A percentile compares a stretch with the other conserved stretches of the same genome.
These are phyloP conservation scores for Peronosclerospora sorghi DNA, from an alignment of 352 stramenopile genomes.

Conservation along the genomic window DNA sequence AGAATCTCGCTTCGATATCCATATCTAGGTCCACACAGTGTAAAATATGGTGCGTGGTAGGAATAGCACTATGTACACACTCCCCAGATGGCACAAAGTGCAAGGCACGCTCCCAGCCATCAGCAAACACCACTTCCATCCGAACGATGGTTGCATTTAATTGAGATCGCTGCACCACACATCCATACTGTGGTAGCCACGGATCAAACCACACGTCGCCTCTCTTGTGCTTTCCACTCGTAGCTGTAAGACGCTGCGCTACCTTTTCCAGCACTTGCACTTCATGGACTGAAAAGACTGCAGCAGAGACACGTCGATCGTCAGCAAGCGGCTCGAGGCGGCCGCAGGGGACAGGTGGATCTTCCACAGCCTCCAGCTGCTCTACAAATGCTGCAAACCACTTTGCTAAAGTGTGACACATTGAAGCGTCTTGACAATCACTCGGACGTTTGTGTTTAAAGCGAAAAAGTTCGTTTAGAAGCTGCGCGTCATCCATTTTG, in stretches of 20 bases:
- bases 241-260: constrained; percentile 1
- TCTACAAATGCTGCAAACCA: constrained; percentile 14
- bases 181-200: constrained; percentile 45
- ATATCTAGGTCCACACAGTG: constrained; percentile 25
- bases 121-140: constrained; percentile 28
- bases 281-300: constrained; percentile 20
- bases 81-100: constrained; percentile 21
- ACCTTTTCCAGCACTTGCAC: constrained; percentile 11
- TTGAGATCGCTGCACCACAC: constrained; percentile 23
- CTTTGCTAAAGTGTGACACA: not conserved
- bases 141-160: constrained; percentile 10
- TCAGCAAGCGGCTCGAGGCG: constrained; percentile 8
- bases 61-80: constrained; percentile 29
- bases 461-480: constrained; percentile 28
- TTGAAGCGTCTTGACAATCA: constrained; percentile 12
- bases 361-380: constrained; percentile 3
- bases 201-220: constrained; percentile 22
- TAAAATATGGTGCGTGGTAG: constrained; percentile 14
- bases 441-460: constrained; percentile 35
- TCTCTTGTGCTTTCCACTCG: not conserved
- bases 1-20: constrained; percentile 4
- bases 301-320: constrained; percentile 15
- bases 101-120: constrained; percentile 27
- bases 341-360: constrained; percentile 5
- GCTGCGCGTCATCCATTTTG: not conserved